Evolutionary conservation across 805 yeast genomes (phyloP).

Genomic region (Dipodascus geniculatus): DNA sequence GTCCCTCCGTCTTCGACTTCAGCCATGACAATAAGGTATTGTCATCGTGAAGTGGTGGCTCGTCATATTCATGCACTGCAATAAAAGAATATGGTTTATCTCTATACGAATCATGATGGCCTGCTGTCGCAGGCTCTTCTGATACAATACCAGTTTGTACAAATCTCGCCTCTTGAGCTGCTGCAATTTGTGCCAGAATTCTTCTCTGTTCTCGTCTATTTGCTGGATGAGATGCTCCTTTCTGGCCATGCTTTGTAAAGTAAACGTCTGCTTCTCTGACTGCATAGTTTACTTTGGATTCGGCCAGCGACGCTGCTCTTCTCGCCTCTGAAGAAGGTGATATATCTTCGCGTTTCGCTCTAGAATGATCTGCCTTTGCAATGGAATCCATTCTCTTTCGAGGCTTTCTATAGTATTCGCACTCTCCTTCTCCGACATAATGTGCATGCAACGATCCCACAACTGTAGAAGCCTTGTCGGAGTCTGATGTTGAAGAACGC

Average conservation of each 20-base stretch:
- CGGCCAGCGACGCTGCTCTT: no score
- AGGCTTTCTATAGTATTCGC: neutral
- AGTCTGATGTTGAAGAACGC: neutral
- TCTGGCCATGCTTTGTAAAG: constrained; percentile 11
- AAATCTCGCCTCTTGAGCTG: neutral
- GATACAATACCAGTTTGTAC: no score
- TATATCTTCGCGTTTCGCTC: no score
- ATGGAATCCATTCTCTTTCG: neutral
- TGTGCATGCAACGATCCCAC: neutral
- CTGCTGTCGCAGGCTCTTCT: no score
- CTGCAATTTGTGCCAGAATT: neutral
- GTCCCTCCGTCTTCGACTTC: neutral
- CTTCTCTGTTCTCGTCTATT: neutral
- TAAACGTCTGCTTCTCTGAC: constrained; percentile 50
- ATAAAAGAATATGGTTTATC: neutral
- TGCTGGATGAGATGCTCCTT: neutral
- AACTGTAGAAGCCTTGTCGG: neutral
- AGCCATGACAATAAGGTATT: neutral
- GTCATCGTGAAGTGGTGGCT: neutral
- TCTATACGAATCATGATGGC: no score
- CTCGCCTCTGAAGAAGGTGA: neutral
- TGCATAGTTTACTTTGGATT: constrained; percentile 36
- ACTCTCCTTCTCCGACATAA: neutral
- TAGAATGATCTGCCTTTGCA: no score
- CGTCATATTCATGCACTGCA: neutral